Conservation (phyloP, 192 early-diverging fungal genomes). For the Mortierella hygrophila region DNA sequence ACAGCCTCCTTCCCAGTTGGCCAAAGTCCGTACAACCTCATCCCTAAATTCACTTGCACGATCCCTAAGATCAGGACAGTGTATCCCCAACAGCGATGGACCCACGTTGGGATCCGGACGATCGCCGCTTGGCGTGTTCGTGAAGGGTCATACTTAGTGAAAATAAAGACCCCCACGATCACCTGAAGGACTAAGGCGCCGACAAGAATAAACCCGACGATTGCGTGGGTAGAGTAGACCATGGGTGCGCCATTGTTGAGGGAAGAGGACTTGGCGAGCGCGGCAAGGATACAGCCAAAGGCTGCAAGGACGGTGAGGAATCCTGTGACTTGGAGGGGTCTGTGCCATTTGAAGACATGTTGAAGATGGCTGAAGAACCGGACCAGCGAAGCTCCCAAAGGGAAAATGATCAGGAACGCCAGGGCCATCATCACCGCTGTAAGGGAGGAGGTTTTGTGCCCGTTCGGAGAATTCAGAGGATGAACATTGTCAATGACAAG, state of each 20-base stretch:
- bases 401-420: slow-evolving; percentile 37
- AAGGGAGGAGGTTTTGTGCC: neutral
- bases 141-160: slow-evolving; percentile 23
- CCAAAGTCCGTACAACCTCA: slow-evolving; percentile 33
- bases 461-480: neutral
- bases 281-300: slow-evolving; percentile 29
- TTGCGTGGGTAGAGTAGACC: slow-evolving; percentile 10
- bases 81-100: slow-evolving; percentile 40
- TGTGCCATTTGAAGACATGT: slow-evolving; percentile 33
- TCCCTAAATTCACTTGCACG: slow-evolving; percentile 27
- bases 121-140: neutral
- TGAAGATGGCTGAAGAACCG: slow-evolving; percentile 35
- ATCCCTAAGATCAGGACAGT: slow-evolving; percentile 15
- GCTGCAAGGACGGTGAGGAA: slow-evolving; percentile 10
- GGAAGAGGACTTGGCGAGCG: neutral
- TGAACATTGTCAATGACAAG: neutral
- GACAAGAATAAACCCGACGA: slow-evolving; percentile 21
- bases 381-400: slow-evolving; percentile 25
- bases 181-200: slow-evolving; percentile 24
- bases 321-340: slow-evolving; percentile 32
- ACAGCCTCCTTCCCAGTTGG: slow-evolving; percentile 25
- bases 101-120: slow-evolving; percentile 25
- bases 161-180: slow-evolving; percentile 32
- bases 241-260: neutral
- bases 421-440: slow-evolving; percentile 35